Base-by-base conservation (phyloP, 2,329 filamentous ascomycete genomes). In the Teratosphaeria pseudoeucalypti region DNA sequence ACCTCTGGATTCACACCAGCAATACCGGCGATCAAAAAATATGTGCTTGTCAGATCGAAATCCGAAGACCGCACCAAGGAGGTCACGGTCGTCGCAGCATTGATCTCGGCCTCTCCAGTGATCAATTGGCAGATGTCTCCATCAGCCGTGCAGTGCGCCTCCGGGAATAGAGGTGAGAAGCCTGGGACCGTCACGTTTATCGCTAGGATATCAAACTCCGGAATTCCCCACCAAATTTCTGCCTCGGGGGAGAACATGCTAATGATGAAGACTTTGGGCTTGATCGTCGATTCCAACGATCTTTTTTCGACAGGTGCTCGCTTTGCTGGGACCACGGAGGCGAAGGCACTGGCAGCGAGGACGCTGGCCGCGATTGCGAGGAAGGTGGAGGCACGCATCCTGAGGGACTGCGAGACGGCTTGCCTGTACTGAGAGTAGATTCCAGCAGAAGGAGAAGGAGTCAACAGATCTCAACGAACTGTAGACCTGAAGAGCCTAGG, bases 21-120 rank as follows among this genome's bases (percentile, higher is more conserved):
- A 62, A 92, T 90, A 2, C 88, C 88, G 1, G 81, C 83, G 34
- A 89, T 72, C 60, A 91, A 72, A 72, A 90, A 89, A 74, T 91
- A 91, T 1, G 87, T 87, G 55, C 77, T 72, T 1, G 75, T 79
- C 12, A 91, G 78, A 72, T 90, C 79, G 71, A 91, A 89, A 11
- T 75, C 68, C 1, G 76, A 70, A 0, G 83, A 87, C 14, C 85
- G 78, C n/a, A 82, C 76, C 10, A 90, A 76, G 0, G 87, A 82
- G 54, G 80, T 80, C 61, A 88, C 79, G 0, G 85, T 85, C 6
- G 81, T 74, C 0, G 88, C 88, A 0, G 88, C 86, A 69, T 91
- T 92, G 76, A 91, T 89, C 73, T 90, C 62, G 56, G 68, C 64
- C 59, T 76, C 74, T 59, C 87, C 87, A 1, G 84, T 83, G 9